phyloP scores from a whole-genome alignment of 2,329 filamentous ascomycete species.

The Teratosphaeria epicoccoides region DNA sequence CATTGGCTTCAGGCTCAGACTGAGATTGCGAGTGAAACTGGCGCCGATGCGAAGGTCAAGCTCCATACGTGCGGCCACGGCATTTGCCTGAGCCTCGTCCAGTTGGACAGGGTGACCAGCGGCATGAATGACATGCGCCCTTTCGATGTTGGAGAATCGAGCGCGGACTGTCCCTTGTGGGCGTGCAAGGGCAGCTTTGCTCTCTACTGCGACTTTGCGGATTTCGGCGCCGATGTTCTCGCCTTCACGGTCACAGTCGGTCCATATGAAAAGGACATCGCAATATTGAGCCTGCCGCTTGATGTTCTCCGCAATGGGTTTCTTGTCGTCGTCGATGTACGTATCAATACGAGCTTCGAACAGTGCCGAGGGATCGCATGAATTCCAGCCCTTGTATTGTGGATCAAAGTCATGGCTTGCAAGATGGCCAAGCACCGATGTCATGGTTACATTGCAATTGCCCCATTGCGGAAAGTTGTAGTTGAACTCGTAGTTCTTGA shows the following conservation, averaged over 20 bases:
- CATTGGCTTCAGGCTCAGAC: slow-evolving; percentile 62
- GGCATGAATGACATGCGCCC: slow-evolving; percentile 80
- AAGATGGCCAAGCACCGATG: slow-evolving; percentile 81
- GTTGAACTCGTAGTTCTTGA: slow-evolving; percentile 89
- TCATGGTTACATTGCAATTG: slow-evolving; percentile 79
- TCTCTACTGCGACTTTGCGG: slow-evolving; percentile 63
- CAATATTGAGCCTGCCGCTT: slow-evolving; percentile 61
- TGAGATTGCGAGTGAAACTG: slow-evolving; percentile 83
- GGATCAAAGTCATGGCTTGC: slow-evolving; percentile 66
- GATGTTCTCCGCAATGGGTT: slow-evolving; percentile 75
- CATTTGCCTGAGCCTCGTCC: slow-evolving; percentile 77
- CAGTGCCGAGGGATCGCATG: slow-evolving; percentile 65
- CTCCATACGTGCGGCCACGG: slow-evolving; percentile 81
- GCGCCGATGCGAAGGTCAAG: slow-evolving; percentile 86
- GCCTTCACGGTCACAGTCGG: slow-evolving; percentile 94
- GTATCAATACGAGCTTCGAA: slow-evolving; percentile 71
- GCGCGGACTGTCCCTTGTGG: slow-evolving; percentile 63
- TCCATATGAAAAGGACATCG: slow-evolving; percentile 88
- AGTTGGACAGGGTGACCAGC: slow-evolving; percentile 66
- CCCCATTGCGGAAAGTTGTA: slow-evolving; percentile 83
- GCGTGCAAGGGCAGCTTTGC: slow-evolving; percentile 54
- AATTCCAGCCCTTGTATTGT: slow-evolving; percentile 67
- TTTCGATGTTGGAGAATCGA: slow-evolving; percentile 90
- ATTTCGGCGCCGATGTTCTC: slow-evolving; percentile 95
- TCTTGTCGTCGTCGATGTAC: slow-evolving; percentile 61